A percentile compares a stretch with the other conserved stretches of the same genome.
phyloP scores from a whole-genome alignment of 306 rosid genomes.

The Castanea crenata region DNA sequence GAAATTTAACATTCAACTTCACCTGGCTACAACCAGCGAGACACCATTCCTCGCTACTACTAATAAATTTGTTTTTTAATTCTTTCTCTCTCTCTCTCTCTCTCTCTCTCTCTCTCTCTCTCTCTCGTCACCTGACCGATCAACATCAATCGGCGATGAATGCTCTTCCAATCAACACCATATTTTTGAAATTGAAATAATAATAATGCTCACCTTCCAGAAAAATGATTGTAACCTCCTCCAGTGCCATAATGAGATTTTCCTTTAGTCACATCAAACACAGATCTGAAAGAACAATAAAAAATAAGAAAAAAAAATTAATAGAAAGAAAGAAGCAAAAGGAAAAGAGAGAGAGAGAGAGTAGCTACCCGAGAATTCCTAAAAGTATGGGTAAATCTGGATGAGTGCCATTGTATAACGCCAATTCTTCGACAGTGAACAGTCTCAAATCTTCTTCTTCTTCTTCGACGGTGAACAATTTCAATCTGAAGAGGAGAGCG shows the following conservation, averaged over 20 bases:
- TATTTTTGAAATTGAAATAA: too few species aligned
- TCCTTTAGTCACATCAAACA: conserved; percentile 89
- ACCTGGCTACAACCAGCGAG: too few species aligned
- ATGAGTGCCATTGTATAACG: conserved; percentile 82
- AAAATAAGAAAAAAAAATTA: background rate
- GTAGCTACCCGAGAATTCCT: conserved; percentile 97
- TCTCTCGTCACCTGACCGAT: too few species aligned
- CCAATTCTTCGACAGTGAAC: conserved; percentile 66
- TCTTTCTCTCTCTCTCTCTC: too few species aligned
- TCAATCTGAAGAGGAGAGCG: conserved; percentile 39
- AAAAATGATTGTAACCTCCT: conserved; percentile 90
- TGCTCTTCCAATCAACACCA: too few species aligned
- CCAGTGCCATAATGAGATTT: conserved; percentile 88
- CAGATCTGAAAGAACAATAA: conserved; percentile 53
- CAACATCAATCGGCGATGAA: too few species aligned
- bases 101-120: too few species aligned
- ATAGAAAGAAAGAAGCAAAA: background rate
- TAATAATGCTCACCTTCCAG: conserved; percentile 64
- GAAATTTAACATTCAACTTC: too few species aligned
- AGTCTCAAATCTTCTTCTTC: conserved; percentile 34
- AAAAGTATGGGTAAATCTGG: conserved; percentile 62
- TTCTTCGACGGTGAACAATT: conserved; percentile 24
- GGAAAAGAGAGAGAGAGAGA: background rate
- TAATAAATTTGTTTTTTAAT: too few species aligned
- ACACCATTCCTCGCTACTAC: too few species aligned